Base-by-base conservation (phyloP, 2,329 filamentous ascomycete genomes). In the Alternaria sp. region DNA sequence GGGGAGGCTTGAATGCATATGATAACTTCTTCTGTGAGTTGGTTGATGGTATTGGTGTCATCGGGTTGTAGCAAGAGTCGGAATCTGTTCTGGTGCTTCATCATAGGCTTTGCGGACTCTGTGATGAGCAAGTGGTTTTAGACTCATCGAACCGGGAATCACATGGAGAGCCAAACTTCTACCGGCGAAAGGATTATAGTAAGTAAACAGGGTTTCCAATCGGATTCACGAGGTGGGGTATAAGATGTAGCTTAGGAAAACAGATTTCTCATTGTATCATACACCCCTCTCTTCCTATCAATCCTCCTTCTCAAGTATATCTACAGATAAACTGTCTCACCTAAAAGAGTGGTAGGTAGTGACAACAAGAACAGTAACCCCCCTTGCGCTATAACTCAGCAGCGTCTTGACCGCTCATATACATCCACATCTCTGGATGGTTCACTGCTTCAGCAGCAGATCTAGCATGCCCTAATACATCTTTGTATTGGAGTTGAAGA, bases 221-320 rank as follows among this genome's bases (percentile, higher is more conserved):
- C n/a, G 23, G 13, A 1, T 17, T 17, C n/a, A 17, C 10, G 23
- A 40, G n/a, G 1, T 1, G 36, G 6, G 9, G 36, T 1, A 3
- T 17, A 10, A 17, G n/a, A 40, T 23, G 19, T 6, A n/a, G 28
- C 28, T 25, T 52, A 36, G 17, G 2, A 23, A 5, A 25, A 32
- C 19, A 36, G 13, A 6, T 23, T 23, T 52, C 19, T 52, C 19
- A 11, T 52, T 52, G 28, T 19, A 52, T 52, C 49, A 52, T 36
- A 52, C 49, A 52, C 9, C 1, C 2, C 15, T 25, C 19, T 25
- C 13, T 40, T 15, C n/a, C 13, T 13, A 13, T 0, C 9, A 13
- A 4, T 9, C 28, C 1, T 36, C 30, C 49, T 6, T 12, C 19
- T n/a, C 15, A 25, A 23, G 11, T 26, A 40, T 25, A 52, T 51